These are phyloP conservation scores for Apiospora aurea DNA, from an alignment of 2,329 filamentous ascomycete species.

Conservation along the genomic window DNA sequence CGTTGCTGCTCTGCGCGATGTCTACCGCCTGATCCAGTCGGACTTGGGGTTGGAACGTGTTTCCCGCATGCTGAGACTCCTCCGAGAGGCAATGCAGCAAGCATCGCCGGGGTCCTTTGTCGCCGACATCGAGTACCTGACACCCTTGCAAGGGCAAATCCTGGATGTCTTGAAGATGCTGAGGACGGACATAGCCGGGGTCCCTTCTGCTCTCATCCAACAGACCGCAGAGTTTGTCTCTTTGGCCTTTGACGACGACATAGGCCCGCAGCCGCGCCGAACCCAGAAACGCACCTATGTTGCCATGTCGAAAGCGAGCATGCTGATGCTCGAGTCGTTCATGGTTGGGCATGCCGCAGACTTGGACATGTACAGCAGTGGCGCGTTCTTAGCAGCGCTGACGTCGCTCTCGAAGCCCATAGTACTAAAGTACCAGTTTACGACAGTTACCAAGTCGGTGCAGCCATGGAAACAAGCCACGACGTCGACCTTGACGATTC, in stretches of 20 bases:
- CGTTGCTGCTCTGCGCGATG: conserved; percentile 74
- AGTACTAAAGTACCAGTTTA: conserved; percentile 80
- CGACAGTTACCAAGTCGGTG: conserved; percentile 71
- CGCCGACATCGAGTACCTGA: conserved; percentile 75
- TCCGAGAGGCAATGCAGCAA: conserved; percentile 74
- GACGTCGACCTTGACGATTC: conserved; percentile 70
- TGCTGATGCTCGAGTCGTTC: conserved; percentile 71
- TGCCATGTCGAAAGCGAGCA: conserved; percentile 84
- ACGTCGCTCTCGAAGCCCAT: conserved; percentile 74
- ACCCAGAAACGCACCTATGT: conserved; percentile 78
- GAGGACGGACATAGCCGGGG: conserved; percentile 68
- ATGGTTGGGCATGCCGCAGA: conserved; percentile 66
- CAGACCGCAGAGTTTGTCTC: conserved; percentile 75
- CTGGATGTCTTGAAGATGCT: conserved; percentile 73
- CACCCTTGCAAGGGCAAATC: conserved; percentile 74
- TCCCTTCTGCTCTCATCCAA: conserved; percentile 71
- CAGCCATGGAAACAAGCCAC: conserved; percentile 85
- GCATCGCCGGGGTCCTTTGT: conserved; percentile 73
- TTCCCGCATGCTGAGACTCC: conserved; percentile 71
- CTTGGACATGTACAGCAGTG: conserved; percentile 72
- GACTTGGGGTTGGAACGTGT: conserved; percentile 69
- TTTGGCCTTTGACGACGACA: conserved; percentile 66
- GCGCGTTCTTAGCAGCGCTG: conserved; percentile 70
- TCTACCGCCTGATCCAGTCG: conserved; percentile 77
- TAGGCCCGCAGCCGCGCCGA: conserved; percentile 43